Base-by-base conservation (phyloP, 495 filamentous ascomycete species). In the Penicillium crystallinum region DNA sequence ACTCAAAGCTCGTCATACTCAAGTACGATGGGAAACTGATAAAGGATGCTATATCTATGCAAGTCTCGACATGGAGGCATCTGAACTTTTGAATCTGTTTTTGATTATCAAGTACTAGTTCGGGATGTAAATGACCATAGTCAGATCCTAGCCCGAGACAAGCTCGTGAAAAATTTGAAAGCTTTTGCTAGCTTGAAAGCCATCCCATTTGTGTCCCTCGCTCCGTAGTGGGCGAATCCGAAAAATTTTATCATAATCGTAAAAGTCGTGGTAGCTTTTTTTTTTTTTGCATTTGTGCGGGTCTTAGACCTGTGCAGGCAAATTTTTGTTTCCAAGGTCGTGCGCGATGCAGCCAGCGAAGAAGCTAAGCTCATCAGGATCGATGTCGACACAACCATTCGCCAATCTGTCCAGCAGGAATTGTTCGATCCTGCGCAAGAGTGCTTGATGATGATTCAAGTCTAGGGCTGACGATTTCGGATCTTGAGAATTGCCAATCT, bases 331-430 rank as follows among this genome's bases (percentile, higher is more conserved):
- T 23, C 67, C 68, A 19, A 77, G 62, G 0, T 69, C 72, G 38
- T 70, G 70, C 9, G 57, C 64, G 33, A 77, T 54, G 10, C 72
- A 69, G 12, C 70, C 70, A 9, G 74, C 72, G 44, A 77, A 71
- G 43, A 77, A 74, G 47, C 71, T 67, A 42, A 75, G 44, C 47
- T 77, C 74, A 40, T 77, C 70, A 11, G 65, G 56, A 10, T 61
- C 59, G 6, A 77, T 61, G 7, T 65, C 55, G 30, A 72, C 63
- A 6, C 50, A 52, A 11, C 63, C 71, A 30, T 55, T 58, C 25
- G 65, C 58, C 40, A 77, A 46, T 37, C 72, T 59, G 42, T 73
- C 63, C 2, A 56, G 57, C 18, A 77, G 62, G 19, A 75, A 53
- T 6, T 53, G 49, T 45, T 77, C 72, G 9, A 74, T 70, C 41